Evolutionary conservation across 768 basidiomycete genomes (phyloP).

Genomic region (Baorangia bicolor): DNA sequence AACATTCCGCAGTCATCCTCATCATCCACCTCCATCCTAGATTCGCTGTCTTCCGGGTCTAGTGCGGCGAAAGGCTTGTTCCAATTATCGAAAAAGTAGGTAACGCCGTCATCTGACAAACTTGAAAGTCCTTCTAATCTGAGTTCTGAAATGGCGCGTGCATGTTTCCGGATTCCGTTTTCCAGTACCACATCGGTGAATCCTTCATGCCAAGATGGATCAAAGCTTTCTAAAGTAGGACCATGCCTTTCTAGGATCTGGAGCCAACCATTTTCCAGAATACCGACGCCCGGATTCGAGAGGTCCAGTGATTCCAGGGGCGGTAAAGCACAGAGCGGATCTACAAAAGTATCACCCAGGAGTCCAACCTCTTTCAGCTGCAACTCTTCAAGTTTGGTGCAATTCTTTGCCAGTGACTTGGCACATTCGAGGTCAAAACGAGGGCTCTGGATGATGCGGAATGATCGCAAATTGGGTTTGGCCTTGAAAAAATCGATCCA

Average conservation of each 20-base stretch:
- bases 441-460: slow-evolving; percentile 83
- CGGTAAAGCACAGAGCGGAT: slow-evolving; percentile 39
- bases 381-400: slow-evolving; percentile 60
- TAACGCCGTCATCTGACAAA: slow-evolving; percentile 70
- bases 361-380: slow-evolving; percentile 77
- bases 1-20: not conserved
- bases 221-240: slow-evolving; percentile 52
- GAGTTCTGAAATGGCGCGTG: slow-evolving; percentile 49
- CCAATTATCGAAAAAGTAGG: slow-evolving; percentile 66
- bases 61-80: slow-evolving; percentile 13
- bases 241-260: slow-evolving; percentile 57
- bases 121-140: slow-evolving; percentile 53
- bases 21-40: slow-evolving; percentile 21
- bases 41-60: slow-evolving; percentile 13
- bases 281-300: slow-evolving; percentile 56
- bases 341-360: slow-evolving; percentile 64
- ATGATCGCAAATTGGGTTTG: slow-evolving; percentile 61
- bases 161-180: slow-evolving; percentile 55
- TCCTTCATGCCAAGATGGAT: slow-evolving; percentile 67
- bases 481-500: slow-evolving; percentile 77
- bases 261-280: slow-evolving; percentile 54
- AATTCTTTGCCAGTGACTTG: slow-evolving; percentile 49
- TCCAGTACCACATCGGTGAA: slow-evolving; percentile 62
- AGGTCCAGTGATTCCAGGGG: slow-evolving; percentile 65
- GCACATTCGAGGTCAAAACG: slow-evolving; percentile 77